Conservation (phyloP, 331 rosid species). For the Malus hybrid region DNA sequence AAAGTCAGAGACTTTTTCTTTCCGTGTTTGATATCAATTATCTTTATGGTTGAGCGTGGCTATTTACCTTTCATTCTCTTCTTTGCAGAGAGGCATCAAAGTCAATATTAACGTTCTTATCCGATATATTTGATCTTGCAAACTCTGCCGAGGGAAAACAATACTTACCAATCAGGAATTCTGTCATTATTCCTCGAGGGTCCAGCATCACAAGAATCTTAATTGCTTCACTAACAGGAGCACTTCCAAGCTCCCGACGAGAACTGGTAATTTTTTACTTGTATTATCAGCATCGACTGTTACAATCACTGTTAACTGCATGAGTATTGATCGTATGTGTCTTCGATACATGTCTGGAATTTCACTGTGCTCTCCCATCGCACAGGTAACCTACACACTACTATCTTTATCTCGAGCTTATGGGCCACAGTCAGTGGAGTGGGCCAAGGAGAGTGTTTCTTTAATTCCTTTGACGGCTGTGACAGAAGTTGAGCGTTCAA, state of each 20-base stretch:
- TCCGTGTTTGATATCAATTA: neutral
- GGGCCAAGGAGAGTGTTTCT: constrained; percentile 73
- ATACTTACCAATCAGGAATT: constrained; percentile 64
- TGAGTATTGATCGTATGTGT: neutral
- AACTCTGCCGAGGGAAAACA: constrained; percentile 51
- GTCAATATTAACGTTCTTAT: constrained; percentile 88
- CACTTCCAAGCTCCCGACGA: constrained; percentile 85
- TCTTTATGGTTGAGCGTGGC: neutral
- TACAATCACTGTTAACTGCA: neutral
- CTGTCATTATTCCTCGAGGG: constrained; percentile 80
- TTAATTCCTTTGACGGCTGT: constrained; percentile 84
- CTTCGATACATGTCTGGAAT: neutral
- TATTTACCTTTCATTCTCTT: constrained; percentile 10
- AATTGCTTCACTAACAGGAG: constrained; percentile 89
- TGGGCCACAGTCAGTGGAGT: constrained; percentile 61
- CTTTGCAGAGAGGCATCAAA: constrained; percentile 87
- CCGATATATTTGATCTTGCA: constrained; percentile 81
- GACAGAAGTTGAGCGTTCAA: constrained; percentile 70
- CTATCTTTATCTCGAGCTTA: constrained; percentile 66
- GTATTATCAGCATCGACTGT: neutral
- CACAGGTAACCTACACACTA: constrained; percentile 77
- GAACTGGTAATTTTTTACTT: constrained; percentile 49
- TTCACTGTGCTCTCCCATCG: neutral
- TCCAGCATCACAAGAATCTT: constrained; percentile 61
- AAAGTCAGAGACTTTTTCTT: neutral